Base-by-base conservation (phyloP, 768 basidiomycete genomes). In the Mycena olivaceomarginata region DNA sequence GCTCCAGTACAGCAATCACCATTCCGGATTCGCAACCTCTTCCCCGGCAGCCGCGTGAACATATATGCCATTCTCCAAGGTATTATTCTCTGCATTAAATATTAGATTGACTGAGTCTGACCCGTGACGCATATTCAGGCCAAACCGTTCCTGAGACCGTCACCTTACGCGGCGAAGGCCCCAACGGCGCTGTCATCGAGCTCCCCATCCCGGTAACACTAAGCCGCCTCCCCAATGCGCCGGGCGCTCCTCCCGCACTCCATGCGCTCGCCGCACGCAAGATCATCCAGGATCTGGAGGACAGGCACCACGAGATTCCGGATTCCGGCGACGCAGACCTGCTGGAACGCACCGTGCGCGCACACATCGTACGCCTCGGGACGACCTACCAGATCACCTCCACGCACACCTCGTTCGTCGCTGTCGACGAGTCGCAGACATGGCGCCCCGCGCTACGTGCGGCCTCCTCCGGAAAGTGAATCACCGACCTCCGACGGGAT, bases 271-370 rank as follows among this genome's bases (percentile, higher is more conserved):
- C 78, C 6, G 78, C 71, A n/a, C 74, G 75, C 57, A 76, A 72
- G 60, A 66, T 79, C 74, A 76, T 79, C 51, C 74, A 79, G 37
- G 78, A 79, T 37, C 70, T 79, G 20, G 74, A 76, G 43, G 77
- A 79, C 41, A 74, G 77, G 4, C 56, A 70, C 22, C 71, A 79
- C 51, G 77, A 22, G 65, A 13, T 71, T n/a, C 5, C 37, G 37
- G 48, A 64, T 15, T 20, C 63, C 4, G 48, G 9, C 22, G 73
- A 78, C 57, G n/a, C 64, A 6, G 70, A 72, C 65, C 66, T 74
- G 6, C 22, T 64, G 10, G 51, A 31, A 12, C 64, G 70, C 43
- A 68, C 65, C 9, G 56, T 63, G 20, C 59, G 62, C 6, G 70
- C 70, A 31, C 43, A 51, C 18, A 71, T 71, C 62, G 70, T 71